phyloP scores from a whole-genome alignment of 192 early-diverging fungal genomes.

The Chytriomyces confervae region DNA sequence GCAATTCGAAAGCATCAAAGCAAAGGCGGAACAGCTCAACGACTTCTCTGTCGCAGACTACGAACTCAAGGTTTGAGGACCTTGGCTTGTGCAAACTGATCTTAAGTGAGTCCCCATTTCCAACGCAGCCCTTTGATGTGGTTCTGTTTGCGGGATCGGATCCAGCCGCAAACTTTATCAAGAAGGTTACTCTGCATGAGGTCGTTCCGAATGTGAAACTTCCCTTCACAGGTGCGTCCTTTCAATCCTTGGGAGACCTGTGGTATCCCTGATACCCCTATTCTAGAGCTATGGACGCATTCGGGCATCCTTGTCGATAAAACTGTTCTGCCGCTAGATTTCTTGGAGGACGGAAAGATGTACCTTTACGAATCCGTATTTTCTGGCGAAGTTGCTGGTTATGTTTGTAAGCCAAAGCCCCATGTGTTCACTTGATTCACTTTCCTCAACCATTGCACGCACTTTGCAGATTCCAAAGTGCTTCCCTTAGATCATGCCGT shows the following conservation, averaged over 20 bases:
- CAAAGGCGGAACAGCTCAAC: neutral
- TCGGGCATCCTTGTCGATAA: constrained; percentile 40
- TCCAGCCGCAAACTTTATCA: constrained; percentile 36
- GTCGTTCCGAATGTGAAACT: constrained; percentile 18
- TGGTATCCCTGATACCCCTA: neutral
- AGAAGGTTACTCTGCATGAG: constrained; percentile 8
- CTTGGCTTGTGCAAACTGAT: too few species aligned
- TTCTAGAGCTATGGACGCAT: constrained; percentile 35
- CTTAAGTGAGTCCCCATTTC: too few species aligned
- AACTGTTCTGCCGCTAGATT: constrained; percentile 28
- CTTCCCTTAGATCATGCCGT: constrained; percentile 26
- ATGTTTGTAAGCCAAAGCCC: constrained; percentile 17
- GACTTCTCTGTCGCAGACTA: constrained; percentile 3
- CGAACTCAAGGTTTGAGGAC: neutral
- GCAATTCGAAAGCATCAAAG: neutral
- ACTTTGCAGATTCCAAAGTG: constrained; percentile 23
- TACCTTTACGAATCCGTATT: constrained; percentile 49
- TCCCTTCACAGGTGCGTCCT: neutral
- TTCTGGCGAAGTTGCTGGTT: constrained; percentile 33
- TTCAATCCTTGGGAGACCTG: neutral
- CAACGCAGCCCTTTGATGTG: constrained; percentile 37
- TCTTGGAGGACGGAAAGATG: constrained; percentile 37
- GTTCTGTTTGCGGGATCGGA: constrained; percentile 44
- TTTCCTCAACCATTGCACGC: neutral
- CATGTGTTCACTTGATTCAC: neutral